Base-by-base conservation (phyloP, 768 basidiomycete genomes). In the Chiua virens region DNA sequence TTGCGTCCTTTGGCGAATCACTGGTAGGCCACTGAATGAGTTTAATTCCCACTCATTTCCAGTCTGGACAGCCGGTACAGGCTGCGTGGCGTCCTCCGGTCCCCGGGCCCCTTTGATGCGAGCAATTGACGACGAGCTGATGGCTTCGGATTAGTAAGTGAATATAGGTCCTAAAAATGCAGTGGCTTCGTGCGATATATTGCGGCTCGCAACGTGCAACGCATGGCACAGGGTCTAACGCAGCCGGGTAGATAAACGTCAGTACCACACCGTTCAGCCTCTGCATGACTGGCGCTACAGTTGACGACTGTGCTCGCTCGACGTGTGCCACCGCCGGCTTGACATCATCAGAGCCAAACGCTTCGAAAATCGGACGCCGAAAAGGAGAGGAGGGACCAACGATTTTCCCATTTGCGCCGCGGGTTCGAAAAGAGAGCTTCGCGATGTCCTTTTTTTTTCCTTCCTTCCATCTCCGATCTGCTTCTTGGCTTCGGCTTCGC, bases 101-200 rank as follows among this genome's bases (percentile, higher is more conserved):
- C 51, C 47, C 27, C 50, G 34, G 34, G 17, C 17, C 5, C 15
- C 34, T 23, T 28, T 52, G 42, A 52, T 47, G 56, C 27, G 41
- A 25, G 17, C 32, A 54, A 36, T 23, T 38, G 52, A 54, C 40
- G 44, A 48, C 37, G 34, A 25, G 37, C 43, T 47, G 55, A 54
- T 51, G 52, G 34, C 3, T 32, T 39, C 30, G 8, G 37, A 53
- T 63, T 60, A 60, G 61, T 57, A 53, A 63, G 58, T 51, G 47
- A 54, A 45, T 40, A 41, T 18, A 21, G 34, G 32, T 49, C 49
- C 59, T 42, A 57, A 47, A 41, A 50, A 40, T 52, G 45, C 20
- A n/a, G 10, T 27, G 34, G 45, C 60, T 64, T 64, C 63, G 52
- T 53, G 40, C 61, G 63, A 65, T 65, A 54, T 46, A 65, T 65